Evolutionary conservation across 2,329 filamentous ascomycete species (phyloP).

Genomic region (Pseudogymnoascus sp.): DNA sequence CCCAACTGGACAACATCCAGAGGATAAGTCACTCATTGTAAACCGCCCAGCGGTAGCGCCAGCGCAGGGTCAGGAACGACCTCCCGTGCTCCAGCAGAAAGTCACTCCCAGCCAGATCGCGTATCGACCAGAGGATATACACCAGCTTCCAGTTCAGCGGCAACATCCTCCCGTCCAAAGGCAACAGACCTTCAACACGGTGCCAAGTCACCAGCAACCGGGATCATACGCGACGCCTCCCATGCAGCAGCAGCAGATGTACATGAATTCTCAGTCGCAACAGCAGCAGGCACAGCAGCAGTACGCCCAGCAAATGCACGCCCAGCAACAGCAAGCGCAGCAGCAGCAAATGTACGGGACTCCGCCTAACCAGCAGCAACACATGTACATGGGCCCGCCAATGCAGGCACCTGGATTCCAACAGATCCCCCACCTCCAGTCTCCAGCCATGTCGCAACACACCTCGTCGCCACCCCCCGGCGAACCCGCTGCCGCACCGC

Average conservation of each 20-base stretch:
- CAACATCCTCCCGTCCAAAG: slow-evolving; percentile 11
- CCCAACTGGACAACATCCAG: background rate
- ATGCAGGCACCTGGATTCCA: slow-evolving; percentile 1
- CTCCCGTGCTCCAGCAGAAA: background rate
- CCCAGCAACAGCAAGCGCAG: slow-evolving; percentile 9
- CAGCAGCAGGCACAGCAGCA: slow-evolving; percentile 11
- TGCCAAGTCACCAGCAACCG: background rate
- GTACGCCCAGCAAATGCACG: slow-evolving; percentile 11
- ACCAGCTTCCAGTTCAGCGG: slow-evolving; percentile 2
- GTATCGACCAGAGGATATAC: background rate
- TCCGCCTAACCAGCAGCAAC: background rate
- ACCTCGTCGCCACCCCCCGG: background rate
- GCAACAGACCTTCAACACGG: background rate
- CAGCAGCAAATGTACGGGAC: slow-evolving; percentile 4
- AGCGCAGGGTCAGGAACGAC: background rate
- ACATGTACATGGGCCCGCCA: background rate
- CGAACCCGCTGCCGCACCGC: background rate
- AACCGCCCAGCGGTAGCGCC: background rate
- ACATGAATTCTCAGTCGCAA: slow-evolving; percentile 1
- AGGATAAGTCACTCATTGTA: background rate
- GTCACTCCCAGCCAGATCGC: background rate
- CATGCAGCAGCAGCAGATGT: background rate
- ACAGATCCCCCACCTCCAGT: slow-evolving; percentile 6
- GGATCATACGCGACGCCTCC: background rate
- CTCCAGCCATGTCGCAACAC: background rate